Evolutionary conservation across 2,329 filamentous ascomycete species (phyloP).

Genomic region (Leptodontidium sp.): DNA sequence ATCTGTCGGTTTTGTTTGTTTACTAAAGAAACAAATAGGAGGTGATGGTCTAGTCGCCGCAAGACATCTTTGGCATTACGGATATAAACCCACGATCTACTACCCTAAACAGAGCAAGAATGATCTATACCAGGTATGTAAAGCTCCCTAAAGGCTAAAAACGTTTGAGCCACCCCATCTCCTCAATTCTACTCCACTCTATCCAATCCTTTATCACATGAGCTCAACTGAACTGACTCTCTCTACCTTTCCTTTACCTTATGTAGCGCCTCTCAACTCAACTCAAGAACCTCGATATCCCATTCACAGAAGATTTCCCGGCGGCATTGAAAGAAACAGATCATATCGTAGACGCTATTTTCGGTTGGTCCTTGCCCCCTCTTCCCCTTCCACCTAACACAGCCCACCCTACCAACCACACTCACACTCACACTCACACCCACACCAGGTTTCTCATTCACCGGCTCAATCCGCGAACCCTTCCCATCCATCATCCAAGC

Average conservation of each 20-base stretch:
- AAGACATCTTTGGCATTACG: slow-evolving; percentile 89
- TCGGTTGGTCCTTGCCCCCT: slow-evolving; percentile 63
- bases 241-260: not conserved
- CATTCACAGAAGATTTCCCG: slow-evolving; percentile 84
- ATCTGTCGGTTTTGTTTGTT: not conserved
- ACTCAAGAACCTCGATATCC: slow-evolving; percentile 81
- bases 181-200: too few species aligned
- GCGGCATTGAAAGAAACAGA: slow-evolving; percentile 72
- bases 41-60: slow-evolving; percentile 96
- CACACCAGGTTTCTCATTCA: slow-evolving; percentile 82
- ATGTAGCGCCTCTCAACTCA: slow-evolving; percentile 81
- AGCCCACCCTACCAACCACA: not conserved
- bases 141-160: too few species aligned
- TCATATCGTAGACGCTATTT: slow-evolving; percentile 91
- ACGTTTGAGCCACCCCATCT: too few species aligned
- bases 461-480: slow-evolving; percentile 89
- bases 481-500: slow-evolving; percentile 84
- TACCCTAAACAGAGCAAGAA: slow-evolving; percentile 93
- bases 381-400: not conserved
- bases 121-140: slow-evolving; percentile 80
- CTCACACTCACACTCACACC: slow-evolving; percentile 31
- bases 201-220: not conserved
- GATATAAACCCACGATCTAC: slow-evolving; percentile 87
- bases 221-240: not conserved
- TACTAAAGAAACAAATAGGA: slow-evolving; percentile 56